Evolutionary conservation across 305 asterid genomes (phyloP).

Genomic region (Solanum hybrid): DNA sequence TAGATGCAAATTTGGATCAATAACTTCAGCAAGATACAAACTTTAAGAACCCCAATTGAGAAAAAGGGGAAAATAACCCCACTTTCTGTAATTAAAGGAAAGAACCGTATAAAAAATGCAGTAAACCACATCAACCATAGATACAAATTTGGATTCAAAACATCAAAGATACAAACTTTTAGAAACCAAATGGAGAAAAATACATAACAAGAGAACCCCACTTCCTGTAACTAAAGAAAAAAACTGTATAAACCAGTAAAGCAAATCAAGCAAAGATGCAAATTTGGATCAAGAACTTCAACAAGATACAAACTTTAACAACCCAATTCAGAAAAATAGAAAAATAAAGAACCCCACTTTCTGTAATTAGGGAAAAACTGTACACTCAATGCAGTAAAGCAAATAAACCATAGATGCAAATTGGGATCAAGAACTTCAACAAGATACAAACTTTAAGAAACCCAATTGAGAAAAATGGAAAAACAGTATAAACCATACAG

Average conservation of each 20-base stretch:
- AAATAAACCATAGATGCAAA: background rate
- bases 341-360: background rate
- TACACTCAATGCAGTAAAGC: background rate
- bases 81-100: background rate
- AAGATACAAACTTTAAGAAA: background rate
- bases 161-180: background rate
- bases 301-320: background rate
- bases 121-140: background rate
- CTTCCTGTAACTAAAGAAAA: background rate
- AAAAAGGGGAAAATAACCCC: background rate
- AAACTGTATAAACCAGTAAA: background rate
- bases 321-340: background rate
- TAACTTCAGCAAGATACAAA: background rate
- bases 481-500: background rate
- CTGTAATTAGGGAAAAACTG: background rate
- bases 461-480: background rate
- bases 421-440: background rate
- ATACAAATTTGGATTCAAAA: background rate
- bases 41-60: background rate
- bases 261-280: background rate
- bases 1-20: background rate
- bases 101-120: background rate
- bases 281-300: background rate
- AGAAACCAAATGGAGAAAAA: background rate
- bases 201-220: background rate